Evolutionary conservation across 2,329 filamentous ascomycete genomes (phyloP).

Genomic region (Neonectria coccinea): DNA sequence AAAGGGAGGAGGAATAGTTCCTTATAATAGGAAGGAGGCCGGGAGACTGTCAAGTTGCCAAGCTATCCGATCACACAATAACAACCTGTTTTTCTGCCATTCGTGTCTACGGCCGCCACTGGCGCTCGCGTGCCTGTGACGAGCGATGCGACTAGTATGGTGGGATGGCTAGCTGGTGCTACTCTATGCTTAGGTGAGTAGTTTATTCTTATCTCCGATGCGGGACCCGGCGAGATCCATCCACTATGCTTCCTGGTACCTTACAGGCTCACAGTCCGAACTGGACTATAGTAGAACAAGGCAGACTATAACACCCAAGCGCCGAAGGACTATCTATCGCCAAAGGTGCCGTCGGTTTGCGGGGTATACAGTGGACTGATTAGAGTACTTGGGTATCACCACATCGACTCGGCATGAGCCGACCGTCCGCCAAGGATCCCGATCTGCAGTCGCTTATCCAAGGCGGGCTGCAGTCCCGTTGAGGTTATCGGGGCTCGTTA

Average conservation of each 20-base stretch:
- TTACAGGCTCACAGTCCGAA: not conserved
- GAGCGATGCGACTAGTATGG: not conserved
- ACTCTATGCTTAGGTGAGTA: not conserved
- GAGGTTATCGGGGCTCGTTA: conserved; percentile 13
- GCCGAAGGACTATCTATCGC: not conserved
- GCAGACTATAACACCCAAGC: not conserved
- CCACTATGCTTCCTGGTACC: not conserved
- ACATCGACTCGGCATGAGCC: not conserved
- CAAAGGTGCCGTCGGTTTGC: not conserved
- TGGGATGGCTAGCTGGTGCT: not conserved
- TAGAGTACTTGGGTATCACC: not conserved
- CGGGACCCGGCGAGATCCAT: not conserved
- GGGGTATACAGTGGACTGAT: not conserved
- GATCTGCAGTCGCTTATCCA: conserved; percentile 17
- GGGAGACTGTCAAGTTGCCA: not conserved
- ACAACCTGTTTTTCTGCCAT: not conserved
- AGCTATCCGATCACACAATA: not conserved
- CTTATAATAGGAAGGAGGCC: not conserved
- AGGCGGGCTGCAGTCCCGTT: conserved; percentile 12
- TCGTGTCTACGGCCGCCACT: not conserved
- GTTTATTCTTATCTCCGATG: not conserved
- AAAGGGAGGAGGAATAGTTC: not conserved
- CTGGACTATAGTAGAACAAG: not conserved
- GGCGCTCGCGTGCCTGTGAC: not conserved
- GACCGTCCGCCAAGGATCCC: not conserved